These are phyloP conservation scores for Choanephora cucurbitarum DNA, from an alignment of 371 early-diverging fungal species.

Conservation along the genomic window DNA sequence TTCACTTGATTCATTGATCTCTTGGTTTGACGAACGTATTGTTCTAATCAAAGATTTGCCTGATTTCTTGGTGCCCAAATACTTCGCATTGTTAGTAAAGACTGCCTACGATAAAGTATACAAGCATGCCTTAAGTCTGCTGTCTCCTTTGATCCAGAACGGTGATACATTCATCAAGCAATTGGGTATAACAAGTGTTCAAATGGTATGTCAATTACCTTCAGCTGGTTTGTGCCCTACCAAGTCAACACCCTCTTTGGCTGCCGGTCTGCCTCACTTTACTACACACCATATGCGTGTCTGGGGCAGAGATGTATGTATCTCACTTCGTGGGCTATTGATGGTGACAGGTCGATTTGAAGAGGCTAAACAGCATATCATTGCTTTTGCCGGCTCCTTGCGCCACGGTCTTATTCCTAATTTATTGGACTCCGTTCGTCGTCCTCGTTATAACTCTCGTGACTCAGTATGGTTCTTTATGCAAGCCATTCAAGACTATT, in stretches of 20 bases:
- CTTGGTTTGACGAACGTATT: slow-evolving; percentile 81
- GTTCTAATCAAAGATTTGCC: slow-evolving; percentile 69
- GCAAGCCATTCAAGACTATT: slow-evolving; percentile 89
- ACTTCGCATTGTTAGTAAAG: slow-evolving; percentile 83
- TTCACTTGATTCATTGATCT: slow-evolving; percentile 35
- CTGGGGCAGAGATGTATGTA: slow-evolving; percentile 98
- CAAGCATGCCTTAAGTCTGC: slow-evolving; percentile 57
- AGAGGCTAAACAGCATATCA: slow-evolving; percentile 80
- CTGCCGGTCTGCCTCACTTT: slow-evolving; percentile 98
- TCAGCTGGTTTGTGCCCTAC: slow-evolving; percentile 82
- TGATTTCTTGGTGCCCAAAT: slow-evolving; percentile 88
- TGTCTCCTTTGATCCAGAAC: slow-evolving; percentile 62
- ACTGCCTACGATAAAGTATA: slow-evolving; percentile 76
- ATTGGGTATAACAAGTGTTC: slow-evolving; percentile 79
- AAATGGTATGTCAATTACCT: slow-evolving; percentile 76
- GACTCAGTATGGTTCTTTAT: slow-evolving; percentile 98
- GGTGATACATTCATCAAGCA: slow-evolving; percentile 71
- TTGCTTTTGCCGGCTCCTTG: slow-evolving; percentile 88
- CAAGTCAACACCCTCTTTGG: slow-evolving; percentile 63
- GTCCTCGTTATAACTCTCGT: slow-evolving; percentile 93
- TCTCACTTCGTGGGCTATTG: slow-evolving; percentile 85
- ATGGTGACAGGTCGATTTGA: slow-evolving; percentile 81
- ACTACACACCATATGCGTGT: slow-evolving; percentile 90
- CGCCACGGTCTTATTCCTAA: slow-evolving; percentile 96
- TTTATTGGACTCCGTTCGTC: slow-evolving; percentile 82